Evolutionary conservation across 495 filamentous ascomycete species (phyloP), one percentile per base, ranked within the genome.

Genomic region (Evansstolkia leycettana): DNA sequence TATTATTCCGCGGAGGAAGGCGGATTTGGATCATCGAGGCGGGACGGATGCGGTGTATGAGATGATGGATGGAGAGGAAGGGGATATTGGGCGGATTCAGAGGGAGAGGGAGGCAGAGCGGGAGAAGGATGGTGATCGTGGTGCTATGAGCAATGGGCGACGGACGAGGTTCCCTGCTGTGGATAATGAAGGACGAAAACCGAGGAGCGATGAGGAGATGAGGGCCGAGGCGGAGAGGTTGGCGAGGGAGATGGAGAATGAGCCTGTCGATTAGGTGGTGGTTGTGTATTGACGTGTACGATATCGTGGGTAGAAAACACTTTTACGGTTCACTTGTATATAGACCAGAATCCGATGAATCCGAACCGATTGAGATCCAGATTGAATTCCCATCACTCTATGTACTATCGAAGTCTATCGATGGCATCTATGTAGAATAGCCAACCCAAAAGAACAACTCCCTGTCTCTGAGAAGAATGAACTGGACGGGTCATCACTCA

Each of bases 21-120:
- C 54, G 14, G 77, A 82, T 62, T 32, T 78, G 34, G 62, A 68
- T 42, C 45, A 59, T 31, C 43, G 26, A 28, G 75, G 70, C 2
- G 71, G 65, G 0, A 68, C 58, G 17, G 77, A 82, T 62, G 63
- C 58, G 42, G 72, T 96, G 33, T 94, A 96, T 59, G 72, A 76
- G 37, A 62, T 80, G 66, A 64, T 95, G 56, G 86, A 93, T 50
- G 75, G 70, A 23, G 84, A 92, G 53, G 82, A 84, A 41, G 89
- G 86, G 7, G 79, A 95, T 62, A 61, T 95, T n/a, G 76, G 76
- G 9, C 67, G 65, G 28, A 69, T 67, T 34, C 55, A 72, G 47
- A 66, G 64, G 52, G 72, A 76, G 49, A 39, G 23, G 45, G 51
- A 45, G 35, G 27, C n/a, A 34, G 28, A 30, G 29, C 31, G 32